Conservation (phyloP, 192 early-diverging fungal species). For the Backusella tarrabulga region DNA sequence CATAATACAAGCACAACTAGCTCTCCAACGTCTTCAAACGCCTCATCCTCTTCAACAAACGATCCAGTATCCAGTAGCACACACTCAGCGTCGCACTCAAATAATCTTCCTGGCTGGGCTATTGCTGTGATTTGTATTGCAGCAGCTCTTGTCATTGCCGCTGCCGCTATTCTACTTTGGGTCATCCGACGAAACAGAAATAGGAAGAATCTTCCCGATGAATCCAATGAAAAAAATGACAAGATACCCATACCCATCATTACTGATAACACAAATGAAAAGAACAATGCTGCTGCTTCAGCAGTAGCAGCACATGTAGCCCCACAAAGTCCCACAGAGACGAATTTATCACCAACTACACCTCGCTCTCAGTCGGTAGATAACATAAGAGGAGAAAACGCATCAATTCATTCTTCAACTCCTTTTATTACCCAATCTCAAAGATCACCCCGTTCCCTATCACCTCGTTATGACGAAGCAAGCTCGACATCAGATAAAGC, state of each 20-base stretch:
- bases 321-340: not conserved
- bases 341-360: not conserved
- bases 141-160: constrained; percentile 12
- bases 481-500: not conserved
- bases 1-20: constrained; percentile 15
- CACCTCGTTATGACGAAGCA: constrained; percentile 9
- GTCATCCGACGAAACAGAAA: not conserved
- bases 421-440: constrained; percentile 11
- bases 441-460: not conserved
- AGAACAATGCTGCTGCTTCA: not conserved
- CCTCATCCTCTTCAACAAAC: not conserved
- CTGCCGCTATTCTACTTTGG: constrained; percentile 19
- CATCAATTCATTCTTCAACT: constrained; percentile 16
- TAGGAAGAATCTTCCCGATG: not conserved
- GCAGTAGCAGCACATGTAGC: too few species aligned
- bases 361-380: not conserved
- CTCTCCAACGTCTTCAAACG: not conserved
- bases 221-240: not conserved
- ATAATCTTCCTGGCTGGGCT: constrained; percentile 23
- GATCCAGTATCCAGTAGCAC: not conserved
- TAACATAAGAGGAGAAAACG: not conserved
- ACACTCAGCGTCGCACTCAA: not conserved
- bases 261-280: not conserved
- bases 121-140: constrained; percentile 38
- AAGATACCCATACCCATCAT: not conserved